phyloP scores from a whole-genome alignment of 1,284 basidiomycete genomes.

The Ceratobasidium sp. region DNA sequence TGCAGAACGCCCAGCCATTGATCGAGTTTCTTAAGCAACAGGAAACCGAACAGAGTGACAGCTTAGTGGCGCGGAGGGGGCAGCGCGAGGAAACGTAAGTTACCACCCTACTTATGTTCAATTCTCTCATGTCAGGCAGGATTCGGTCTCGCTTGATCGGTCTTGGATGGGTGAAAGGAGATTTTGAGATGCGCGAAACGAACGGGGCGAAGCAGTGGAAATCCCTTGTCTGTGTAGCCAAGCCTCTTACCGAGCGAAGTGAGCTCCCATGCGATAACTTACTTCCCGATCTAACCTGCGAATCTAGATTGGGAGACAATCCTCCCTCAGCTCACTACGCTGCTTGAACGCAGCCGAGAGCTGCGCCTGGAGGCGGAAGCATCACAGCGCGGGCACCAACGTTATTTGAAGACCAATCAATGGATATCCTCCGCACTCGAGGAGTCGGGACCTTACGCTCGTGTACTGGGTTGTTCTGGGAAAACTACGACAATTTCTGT shows the following conservation, averaged over 20 bases:
- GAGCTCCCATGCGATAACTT: background rate
- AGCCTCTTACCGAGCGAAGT: constrained; percentile 16
- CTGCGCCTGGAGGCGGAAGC: constrained; percentile 4
- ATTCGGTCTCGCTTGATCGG: constrained; percentile 24
- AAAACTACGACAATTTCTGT: background rate
- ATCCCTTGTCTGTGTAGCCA: background rate
- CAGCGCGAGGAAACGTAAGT: background rate
- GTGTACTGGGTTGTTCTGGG: too few species aligned
- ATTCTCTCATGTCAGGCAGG: background rate
- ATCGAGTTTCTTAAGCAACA: background rate
- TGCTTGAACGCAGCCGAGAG: constrained; percentile 15
- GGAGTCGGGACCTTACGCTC: background rate
- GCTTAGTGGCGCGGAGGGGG: background rate
- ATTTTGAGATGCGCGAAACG: background rate
- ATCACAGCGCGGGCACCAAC: background rate
- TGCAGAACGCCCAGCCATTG: background rate
- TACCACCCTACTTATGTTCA: background rate
- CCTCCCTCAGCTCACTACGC: background rate
- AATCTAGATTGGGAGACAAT: constrained; percentile 15
- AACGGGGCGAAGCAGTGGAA: constrained; percentile 14
- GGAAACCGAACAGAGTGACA: background rate
- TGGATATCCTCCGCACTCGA: background rate
- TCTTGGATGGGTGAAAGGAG: constrained; percentile 15
- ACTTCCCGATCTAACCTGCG: background rate
- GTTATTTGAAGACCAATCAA: background rate